These are phyloP conservation scores for Nepenthes mirabilis DNA, from an alignment of 148 eudicot genomes.

Conservation along the genomic window DNA sequence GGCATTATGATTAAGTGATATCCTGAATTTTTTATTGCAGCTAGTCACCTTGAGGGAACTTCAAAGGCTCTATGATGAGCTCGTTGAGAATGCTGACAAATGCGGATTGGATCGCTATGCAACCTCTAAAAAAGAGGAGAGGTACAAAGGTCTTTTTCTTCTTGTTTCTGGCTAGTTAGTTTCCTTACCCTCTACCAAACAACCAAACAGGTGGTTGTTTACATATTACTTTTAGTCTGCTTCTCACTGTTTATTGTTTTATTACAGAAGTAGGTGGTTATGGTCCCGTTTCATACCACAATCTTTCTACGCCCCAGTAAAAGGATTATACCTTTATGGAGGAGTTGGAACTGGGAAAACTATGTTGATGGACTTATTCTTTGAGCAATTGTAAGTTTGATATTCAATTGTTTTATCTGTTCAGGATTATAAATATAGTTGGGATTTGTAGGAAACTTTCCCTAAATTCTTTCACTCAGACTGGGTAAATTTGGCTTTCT, in stretches of 20 bases:
- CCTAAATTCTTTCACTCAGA: background rate
- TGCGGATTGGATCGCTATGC: conserved; percentile 81
- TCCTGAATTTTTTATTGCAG: conserved; percentile 33
- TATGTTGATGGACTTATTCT: conserved; percentile 96
- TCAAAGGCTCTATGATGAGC: conserved; percentile 86
- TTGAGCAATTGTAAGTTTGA: conserved; percentile 56
- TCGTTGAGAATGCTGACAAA: conserved; percentile 57
- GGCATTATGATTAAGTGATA: conserved; percentile 1
- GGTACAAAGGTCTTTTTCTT: conserved; percentile 22
- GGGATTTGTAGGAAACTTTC: background rate
- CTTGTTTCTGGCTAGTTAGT: background rate
- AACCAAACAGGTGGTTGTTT: background rate
- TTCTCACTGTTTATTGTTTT: conserved; percentile 4
- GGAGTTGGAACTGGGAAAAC: conserved; percentile 99
- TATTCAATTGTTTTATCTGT: background rate
- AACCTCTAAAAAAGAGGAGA: conserved; percentile 50
- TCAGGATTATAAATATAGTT: background rate
- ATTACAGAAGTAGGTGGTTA: conserved; percentile 69
- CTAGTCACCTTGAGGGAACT: conserved; percentile 61
- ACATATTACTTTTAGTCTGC: background rate
- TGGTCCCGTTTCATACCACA: conserved; percentile 83
- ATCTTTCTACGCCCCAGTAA: conserved; percentile 61
- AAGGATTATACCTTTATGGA: conserved; percentile 77
- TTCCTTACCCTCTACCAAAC: background rate
- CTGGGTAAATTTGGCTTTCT: background rate